Conservation (phyloP, 2,329 filamentous ascomycete genomes). For the Phialocephala subalpina region DNA sequence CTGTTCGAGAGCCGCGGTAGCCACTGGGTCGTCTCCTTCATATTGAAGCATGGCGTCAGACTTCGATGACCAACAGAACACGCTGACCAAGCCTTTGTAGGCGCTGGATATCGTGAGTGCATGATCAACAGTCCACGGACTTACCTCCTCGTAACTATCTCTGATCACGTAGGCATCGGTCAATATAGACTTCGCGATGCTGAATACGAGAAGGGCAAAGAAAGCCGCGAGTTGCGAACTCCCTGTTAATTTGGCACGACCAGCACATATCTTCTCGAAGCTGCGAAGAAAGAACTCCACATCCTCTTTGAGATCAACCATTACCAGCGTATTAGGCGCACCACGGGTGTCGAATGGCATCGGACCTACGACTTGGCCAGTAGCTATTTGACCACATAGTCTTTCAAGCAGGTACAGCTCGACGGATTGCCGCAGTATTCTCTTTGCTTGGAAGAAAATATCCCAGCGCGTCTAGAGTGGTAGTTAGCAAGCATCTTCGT, state of each 20-base stretch:
- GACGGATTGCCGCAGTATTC: slow-evolving; percentile 34
- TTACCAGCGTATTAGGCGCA: slow-evolving; percentile 33
- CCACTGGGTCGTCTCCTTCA: background rate
- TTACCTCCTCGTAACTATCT: slow-evolving; percentile 25
- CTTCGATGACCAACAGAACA: slow-evolving; percentile 36
- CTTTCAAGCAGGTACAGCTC: slow-evolving; percentile 36
- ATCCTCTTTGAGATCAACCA: slow-evolving; percentile 34
- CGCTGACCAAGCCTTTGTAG: slow-evolving; percentile 33
- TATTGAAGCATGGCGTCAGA: slow-evolving; percentile 28
- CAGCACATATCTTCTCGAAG: slow-evolving; percentile 32
- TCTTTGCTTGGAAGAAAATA: slow-evolving; percentile 29
- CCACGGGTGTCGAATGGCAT: slow-evolving; percentile 30
- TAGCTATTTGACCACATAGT: slow-evolving; percentile 33
- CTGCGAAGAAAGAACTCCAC: slow-evolving; percentile 29
- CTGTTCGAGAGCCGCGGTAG: background rate
- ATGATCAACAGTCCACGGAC: slow-evolving; percentile 29
- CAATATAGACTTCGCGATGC: slow-evolving; percentile 32
- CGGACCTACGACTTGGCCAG: slow-evolving; percentile 24
- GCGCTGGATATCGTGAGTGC: slow-evolving; percentile 31
- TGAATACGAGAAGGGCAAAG: slow-evolving; percentile 34
- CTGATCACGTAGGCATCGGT: slow-evolving; percentile 35
- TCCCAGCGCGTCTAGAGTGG: slow-evolving; percentile 30
- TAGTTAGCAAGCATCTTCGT: background rate
- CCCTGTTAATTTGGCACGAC: slow-evolving; percentile 31
- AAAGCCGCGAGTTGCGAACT: slow-evolving; percentile 31